Evolutionary conservation across 345 rosid genomes (phyloP).

Genomic region (Mangifera indica): DNA sequence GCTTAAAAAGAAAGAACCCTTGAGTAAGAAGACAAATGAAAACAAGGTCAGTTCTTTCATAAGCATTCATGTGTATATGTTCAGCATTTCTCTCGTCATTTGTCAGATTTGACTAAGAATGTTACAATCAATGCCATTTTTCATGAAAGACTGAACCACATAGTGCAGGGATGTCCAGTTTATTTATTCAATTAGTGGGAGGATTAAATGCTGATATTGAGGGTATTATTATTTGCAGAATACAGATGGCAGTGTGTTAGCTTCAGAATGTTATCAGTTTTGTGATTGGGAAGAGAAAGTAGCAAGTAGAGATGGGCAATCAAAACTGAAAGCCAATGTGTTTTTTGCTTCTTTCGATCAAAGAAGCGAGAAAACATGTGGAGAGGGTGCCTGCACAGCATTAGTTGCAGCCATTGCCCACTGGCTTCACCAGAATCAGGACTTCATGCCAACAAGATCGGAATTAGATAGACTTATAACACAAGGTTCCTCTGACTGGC

Average conservation of each 20-base stretch:
- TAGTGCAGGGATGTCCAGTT: no score
- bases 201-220: background rate
- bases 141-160: no score
- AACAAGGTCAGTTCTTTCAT: background rate
- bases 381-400: conserved; percentile 39
- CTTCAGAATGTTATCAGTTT: conserved; percentile 2
- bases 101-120: no score
- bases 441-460: conserved; percentile 23
- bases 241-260: background rate
- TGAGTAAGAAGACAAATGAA: background rate
- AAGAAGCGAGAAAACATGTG: conserved; percentile 31
- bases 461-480: conserved; percentile 33
- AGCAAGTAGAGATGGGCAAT: conserved; percentile 38
- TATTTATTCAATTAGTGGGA: background rate
- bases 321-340: conserved; percentile 33
- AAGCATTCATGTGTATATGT: no score
- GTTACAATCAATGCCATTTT: no score
- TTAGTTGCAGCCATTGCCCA: conserved; percentile 27
- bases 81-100: no score
- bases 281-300: conserved; percentile 36
- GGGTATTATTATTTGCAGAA: background rate
- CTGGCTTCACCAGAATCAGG: conserved; percentile 33
- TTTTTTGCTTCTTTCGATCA: conserved; percentile 47
- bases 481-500: conserved; percentile 39
- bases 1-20: no score